Percentiles rank a stretch among this genome's conserved stretches.
Evolutionary conservation across 306 rosid species (phyloP).

Genomic region (Lotus japonicus): DNA sequence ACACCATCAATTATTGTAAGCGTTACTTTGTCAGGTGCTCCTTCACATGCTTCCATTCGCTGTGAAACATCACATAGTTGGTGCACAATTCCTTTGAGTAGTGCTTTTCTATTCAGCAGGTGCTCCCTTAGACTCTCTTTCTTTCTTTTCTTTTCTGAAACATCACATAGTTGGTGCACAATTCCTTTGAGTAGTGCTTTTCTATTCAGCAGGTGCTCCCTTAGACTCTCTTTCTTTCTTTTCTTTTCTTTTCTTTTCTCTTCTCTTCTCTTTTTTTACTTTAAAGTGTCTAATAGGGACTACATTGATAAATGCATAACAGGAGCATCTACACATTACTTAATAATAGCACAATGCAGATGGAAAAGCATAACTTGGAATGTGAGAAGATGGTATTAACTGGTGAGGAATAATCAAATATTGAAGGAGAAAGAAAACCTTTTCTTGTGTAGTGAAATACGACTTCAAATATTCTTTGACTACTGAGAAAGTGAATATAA

Average conservation of each 20-base stretch:
- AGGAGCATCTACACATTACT: no score
- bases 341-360: no score
- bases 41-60: neutral
- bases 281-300: neutral
- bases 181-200: neutral
- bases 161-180: neutral
- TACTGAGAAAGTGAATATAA: neutral
- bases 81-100: no score
- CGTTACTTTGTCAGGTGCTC: neutral
- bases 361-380: no score
- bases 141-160: neutral
- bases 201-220: neutral
- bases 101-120: neutral
- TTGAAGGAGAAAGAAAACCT: conserved; percentile 2
- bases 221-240: neutral
- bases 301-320: neutral
- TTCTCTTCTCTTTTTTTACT: neutral
- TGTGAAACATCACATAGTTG: neutral
- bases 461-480: neutral
- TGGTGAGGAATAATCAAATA: neutral
- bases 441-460: neutral
- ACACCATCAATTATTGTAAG: neutral
- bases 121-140: neutral
- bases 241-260: no score
- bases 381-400: no score